phyloP scores from a whole-genome alignment of 139 green algal species.

The Micromonas pusilla region DNA sequence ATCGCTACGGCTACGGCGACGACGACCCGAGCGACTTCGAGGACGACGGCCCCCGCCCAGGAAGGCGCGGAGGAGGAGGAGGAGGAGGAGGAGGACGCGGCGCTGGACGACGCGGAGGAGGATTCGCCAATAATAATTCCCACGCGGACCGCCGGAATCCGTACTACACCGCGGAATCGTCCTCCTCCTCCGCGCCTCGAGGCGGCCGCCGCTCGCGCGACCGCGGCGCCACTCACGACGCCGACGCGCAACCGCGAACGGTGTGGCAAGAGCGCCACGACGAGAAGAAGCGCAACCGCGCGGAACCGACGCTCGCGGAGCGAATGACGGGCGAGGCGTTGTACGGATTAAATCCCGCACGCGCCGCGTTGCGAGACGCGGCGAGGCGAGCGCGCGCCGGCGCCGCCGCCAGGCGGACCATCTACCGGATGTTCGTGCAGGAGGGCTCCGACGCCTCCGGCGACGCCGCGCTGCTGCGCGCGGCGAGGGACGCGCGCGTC shows the following conservation, averaged over 20 bases:
- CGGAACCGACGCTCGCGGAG: conserved; percentile 1
- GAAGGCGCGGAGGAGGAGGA: not conserved
- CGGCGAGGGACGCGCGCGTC: not conserved
- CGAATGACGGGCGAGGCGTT: not conserved
- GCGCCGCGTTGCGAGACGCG: not conserved
- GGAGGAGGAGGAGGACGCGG: not conserved
- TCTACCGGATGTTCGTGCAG: conserved; percentile 17
- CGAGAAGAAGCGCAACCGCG: not conserved
- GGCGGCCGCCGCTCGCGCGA: not conserved
- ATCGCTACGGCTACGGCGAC: conserved; percentile 1
- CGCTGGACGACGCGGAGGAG: not conserved
- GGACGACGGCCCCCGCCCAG: not conserved
- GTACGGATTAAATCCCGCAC: conserved; percentile 9
- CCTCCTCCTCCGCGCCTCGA: no score
- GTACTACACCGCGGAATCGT: no score
- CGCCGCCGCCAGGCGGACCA: not conserved
- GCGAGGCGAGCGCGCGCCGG: no score
- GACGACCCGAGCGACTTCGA: not conserved
- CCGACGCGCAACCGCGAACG: not conserved
- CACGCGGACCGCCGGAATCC: no score
- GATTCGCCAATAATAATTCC: no score
- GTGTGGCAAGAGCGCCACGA: not conserved
- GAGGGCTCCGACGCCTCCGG: not conserved
- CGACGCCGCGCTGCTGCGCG: not conserved
- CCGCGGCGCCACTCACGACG: not conserved